Percentiles rank a stretch among this genome's conserved stretches.
phyloP scores from a whole-genome alignment of 768 basidiomycete species.

The Mycena polygramma region DNA sequence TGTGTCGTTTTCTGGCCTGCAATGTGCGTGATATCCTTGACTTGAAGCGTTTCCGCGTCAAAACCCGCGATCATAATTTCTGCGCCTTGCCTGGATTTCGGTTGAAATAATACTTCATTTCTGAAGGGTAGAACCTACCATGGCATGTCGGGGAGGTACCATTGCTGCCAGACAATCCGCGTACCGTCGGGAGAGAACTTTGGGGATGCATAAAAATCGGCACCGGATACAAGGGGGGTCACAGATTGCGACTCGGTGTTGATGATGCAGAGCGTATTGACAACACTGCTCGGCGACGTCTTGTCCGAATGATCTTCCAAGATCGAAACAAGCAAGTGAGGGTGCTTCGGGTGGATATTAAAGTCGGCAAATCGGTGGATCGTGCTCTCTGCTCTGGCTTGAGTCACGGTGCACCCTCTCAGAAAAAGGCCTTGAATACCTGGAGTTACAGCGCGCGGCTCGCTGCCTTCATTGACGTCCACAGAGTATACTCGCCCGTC shows the following conservation, averaged over 20 bases:
- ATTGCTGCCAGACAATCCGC: slow-evolving; percentile 72
- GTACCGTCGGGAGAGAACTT: slow-evolving; percentile 71
- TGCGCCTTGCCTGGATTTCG: slow-evolving; percentile 58
- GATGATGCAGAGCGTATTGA: slow-evolving; percentile 63
- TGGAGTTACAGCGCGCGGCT: slow-evolving; percentile 65
- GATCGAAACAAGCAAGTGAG: slow-evolving; percentile 62
- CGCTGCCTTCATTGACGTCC: slow-evolving; percentile 42
- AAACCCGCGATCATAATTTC: slow-evolving; percentile 66
- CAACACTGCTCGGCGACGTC: slow-evolving; percentile 58
- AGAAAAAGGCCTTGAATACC: slow-evolving; percentile 55
- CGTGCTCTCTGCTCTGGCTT: slow-evolving; percentile 47
- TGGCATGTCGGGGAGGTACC: slow-evolving; percentile 71
- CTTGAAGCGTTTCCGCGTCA: slow-evolving; percentile 46
- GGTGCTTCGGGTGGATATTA: slow-evolving; percentile 59
- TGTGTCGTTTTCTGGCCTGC: slow-evolving; percentile 64
- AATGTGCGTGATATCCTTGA: slow-evolving; percentile 56
- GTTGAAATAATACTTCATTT: neutral
- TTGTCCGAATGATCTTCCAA: slow-evolving; percentile 71
- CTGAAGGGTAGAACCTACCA: slow-evolving; percentile 53
- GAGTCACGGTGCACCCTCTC: neutral
- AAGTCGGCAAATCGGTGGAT: slow-evolving; percentile 68
- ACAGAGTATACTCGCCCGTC: slow-evolving; percentile 69
- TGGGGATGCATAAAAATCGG: slow-evolving; percentile 73
- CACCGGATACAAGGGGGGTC: slow-evolving; percentile 57
- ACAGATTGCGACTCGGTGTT: slow-evolving; percentile 53